Conservation (phyloP, 2,329 filamentous ascomycete species). For the Sarocladium strictum region DNA sequence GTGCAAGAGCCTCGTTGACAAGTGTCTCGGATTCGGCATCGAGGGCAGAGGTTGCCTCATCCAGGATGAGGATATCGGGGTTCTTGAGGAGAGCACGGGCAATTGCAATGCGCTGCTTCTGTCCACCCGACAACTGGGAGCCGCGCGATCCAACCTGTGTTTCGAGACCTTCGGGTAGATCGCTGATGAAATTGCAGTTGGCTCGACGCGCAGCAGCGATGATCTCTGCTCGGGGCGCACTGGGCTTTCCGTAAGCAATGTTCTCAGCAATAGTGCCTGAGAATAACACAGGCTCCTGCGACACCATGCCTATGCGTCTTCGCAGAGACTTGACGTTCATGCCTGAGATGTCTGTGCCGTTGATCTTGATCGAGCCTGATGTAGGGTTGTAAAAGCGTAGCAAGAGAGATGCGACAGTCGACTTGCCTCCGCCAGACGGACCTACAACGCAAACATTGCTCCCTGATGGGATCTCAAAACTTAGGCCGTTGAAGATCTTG, state of each 20-base stretch:
- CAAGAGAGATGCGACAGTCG: slow-evolving; percentile 86
- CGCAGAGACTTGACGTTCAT: slow-evolving; percentile 94
- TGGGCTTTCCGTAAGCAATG: slow-evolving; percentile 83
- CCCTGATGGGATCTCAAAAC: slow-evolving; percentile 87
- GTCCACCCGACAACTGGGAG: slow-evolving; percentile 88
- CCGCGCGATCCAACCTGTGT: slow-evolving; percentile 89
- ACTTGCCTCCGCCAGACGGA: slow-evolving; percentile 92
- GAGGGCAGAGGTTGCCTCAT: slow-evolving; percentile 91
- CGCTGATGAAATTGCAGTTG: slow-evolving; percentile 94
- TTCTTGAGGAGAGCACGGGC: slow-evolving; percentile 90
- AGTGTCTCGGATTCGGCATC: slow-evolving; percentile 96
- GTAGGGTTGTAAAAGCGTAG: slow-evolving; percentile 87
- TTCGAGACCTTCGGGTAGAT: slow-evolving; percentile 93
- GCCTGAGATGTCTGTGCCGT: slow-evolving; percentile 72
- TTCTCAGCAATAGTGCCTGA: slow-evolving; percentile 81
- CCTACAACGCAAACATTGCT: slow-evolving; percentile 96
- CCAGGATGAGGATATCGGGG: slow-evolving; percentile 92
- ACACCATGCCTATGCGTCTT: slow-evolving; percentile 88
- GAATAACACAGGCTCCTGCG: slow-evolving; percentile 91
- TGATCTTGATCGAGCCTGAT: slow-evolving; percentile 70
- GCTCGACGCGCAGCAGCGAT: slow-evolving; percentile 81
- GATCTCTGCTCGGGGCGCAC: slow-evolving; percentile 73
- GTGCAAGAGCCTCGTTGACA: slow-evolving; percentile 82
- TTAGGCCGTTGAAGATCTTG: slow-evolving; percentile 79
- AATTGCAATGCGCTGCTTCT: slow-evolving; percentile 97